Conservation (phyloP, 2,329 filamentous ascomycete genomes). For the Rhexocercosporidium sp. region DNA sequence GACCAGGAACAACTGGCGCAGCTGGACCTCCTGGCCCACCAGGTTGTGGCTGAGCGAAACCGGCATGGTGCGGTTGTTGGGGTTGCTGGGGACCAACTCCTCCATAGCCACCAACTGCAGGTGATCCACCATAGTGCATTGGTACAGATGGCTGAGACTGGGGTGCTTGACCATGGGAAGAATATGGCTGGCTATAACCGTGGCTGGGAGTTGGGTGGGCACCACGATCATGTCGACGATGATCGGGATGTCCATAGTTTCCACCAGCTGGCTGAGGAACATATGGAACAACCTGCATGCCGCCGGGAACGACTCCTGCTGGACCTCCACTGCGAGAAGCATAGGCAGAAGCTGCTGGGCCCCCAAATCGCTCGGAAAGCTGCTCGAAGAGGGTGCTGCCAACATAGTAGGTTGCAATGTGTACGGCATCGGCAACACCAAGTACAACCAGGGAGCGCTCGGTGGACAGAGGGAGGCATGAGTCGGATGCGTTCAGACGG, state of each 20-base stretch:
- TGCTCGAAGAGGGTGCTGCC: constrained; percentile 98
- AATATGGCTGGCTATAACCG: constrained; percentile 68
- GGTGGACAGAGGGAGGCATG: constrained; percentile 90
- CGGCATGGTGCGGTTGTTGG: constrained; percentile 65
- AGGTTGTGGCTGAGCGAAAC: constrained; percentile 65
- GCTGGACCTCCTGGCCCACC: constrained; percentile 66
- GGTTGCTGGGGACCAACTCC: constrained; percentile 81
- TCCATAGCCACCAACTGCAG: constrained; percentile 74
- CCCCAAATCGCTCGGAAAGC: constrained; percentile 94
- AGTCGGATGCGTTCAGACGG: constrained; percentile 93
- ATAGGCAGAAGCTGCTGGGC: constrained; percentile 95
- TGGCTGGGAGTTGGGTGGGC: constrained; percentile 79
- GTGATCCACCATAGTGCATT: constrained; percentile 72
- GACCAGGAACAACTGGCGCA: constrained; percentile 77
- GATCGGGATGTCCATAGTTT: constrained; percentile 89
- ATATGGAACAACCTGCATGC: constrained; percentile 99
- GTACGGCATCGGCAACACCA: constrained; percentile 95
- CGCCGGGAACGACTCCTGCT: constrained; percentile 90
- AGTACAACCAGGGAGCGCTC: constrained; percentile 98
- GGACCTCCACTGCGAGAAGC: constrained; percentile 93
- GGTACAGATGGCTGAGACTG: constrained; percentile 64
- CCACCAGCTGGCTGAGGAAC: constrained; percentile 91
- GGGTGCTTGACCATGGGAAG: constrained; percentile 54
- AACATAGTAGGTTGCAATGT: constrained; percentile 99
- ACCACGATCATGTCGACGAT: constrained; percentile 77